Conservation (phyloP, 257 asterid species). For the Apocynum venetum region DNA sequence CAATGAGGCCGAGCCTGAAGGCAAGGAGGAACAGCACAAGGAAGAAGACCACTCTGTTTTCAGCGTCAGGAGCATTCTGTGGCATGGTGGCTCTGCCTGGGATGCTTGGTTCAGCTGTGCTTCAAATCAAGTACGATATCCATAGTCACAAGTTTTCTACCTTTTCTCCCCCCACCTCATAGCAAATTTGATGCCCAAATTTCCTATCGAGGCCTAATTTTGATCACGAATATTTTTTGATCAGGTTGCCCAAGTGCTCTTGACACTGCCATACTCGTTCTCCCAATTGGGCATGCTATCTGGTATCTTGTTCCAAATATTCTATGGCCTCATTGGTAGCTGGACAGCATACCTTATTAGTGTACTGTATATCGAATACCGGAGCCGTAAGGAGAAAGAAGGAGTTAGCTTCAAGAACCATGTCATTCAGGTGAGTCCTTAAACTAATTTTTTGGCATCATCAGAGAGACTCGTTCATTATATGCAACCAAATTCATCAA, state of each 20-base stretch:
- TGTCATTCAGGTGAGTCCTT: slow-evolving; percentile 70
- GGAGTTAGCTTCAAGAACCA: slow-evolving; percentile 90
- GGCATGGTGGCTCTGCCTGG: slow-evolving; percentile 99
- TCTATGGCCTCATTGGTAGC: slow-evolving; percentile 85
- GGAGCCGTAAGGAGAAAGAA: slow-evolving; percentile 87
- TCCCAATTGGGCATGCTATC: slow-evolving; percentile 92
- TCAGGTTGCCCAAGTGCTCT: slow-evolving; percentile 91
- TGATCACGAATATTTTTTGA: neutral
- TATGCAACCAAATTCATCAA: neutral
- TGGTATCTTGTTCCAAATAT: slow-evolving; percentile 70
- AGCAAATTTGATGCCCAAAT: neutral
- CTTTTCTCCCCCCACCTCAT: neutral
- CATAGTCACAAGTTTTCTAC: neutral
- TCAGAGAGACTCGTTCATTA: neutral
- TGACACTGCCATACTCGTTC: slow-evolving; percentile 88
- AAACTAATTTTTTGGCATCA: neutral
- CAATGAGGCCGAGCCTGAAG: slow-evolving; percentile 49
- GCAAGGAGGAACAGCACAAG: slow-evolving; percentile 27
- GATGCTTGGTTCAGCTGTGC: slow-evolving; percentile 99
- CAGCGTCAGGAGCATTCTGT: slow-evolving; percentile 60
- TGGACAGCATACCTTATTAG: slow-evolving; percentile 98
- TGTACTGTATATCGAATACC: slow-evolving; percentile 77
- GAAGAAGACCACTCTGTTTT: slow-evolving; percentile 54
- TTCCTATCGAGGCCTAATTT: neutral
- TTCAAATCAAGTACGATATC: slow-evolving; percentile 67